phyloP scores from a whole-genome alignment of 1,139 yeast genomes.

The Diutina pseudorugosa region DNA sequence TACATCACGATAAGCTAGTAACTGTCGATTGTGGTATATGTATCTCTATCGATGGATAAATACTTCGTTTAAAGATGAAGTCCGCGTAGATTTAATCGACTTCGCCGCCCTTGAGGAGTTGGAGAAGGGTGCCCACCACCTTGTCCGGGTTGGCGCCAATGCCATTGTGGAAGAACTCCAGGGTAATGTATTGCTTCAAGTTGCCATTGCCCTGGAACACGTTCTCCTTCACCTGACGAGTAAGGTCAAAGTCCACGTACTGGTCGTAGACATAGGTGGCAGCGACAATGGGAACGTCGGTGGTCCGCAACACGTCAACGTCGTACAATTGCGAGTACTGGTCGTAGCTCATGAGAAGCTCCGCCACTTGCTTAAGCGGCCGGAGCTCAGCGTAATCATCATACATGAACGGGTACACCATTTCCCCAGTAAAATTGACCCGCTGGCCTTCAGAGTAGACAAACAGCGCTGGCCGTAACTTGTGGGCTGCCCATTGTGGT shows the following conservation, averaged over 20 bases:
- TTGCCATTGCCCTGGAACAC: conserved; percentile 21
- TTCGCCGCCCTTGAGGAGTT: conserved; percentile 25
- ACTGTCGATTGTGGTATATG: too few relatives aligned
- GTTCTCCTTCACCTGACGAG: conserved; percentile 20
- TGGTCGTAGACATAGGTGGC: conserved; percentile 39
- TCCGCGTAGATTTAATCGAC: conserved; percentile 18
- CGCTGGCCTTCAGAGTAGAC: conserved; percentile 14
- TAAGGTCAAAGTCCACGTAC: conserved; percentile 38
- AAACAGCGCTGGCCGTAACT: conserved; percentile 14
- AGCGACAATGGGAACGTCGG: conserved; percentile 37
- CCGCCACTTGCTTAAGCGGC: conserved; percentile 28
- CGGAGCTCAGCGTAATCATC: conserved; percentile 34
- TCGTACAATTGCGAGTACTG: conserved; percentile 35
- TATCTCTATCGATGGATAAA: neutral
- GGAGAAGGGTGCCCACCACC: conserved; percentile 29
- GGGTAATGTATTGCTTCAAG: conserved; percentile 31
- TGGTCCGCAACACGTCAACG: conserved; percentile 14
- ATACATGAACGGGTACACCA: conserved; percentile 40
- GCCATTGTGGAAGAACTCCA: conserved; percentile 44
- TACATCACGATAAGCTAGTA: too few relatives aligned
- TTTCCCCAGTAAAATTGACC: conserved; percentile 45
- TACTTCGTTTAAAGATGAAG: too few relatives aligned
- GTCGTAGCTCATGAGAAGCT: conserved; percentile 25
- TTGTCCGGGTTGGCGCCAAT: conserved; percentile 28
- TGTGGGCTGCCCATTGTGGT: conserved; percentile 39